Conservation (phyloP, 192 early-diverging fungal genomes). For the Coemansia sp. region DNA sequence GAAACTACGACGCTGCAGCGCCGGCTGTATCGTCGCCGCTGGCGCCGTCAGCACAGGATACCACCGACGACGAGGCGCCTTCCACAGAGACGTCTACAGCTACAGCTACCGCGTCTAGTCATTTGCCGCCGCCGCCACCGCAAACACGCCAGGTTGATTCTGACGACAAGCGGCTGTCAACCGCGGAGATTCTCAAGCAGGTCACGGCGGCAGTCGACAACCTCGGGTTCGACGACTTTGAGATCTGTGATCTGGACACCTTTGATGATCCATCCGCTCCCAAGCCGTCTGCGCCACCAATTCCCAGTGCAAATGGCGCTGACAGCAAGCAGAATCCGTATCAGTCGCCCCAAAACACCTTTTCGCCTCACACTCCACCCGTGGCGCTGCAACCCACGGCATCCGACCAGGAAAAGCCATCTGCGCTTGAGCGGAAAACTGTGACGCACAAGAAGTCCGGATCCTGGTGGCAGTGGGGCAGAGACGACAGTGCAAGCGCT, state of each 20-base stretch:
- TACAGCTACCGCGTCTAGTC: not conserved
- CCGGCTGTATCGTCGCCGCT: constrained; percentile 40
- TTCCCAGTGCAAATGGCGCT: not conserved
- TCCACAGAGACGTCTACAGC: not conserved
- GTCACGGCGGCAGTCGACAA: constrained; percentile 48
- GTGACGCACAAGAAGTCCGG: constrained; percentile 50
- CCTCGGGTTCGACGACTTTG: constrained; percentile 48
- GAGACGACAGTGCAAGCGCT: constrained; percentile 11
- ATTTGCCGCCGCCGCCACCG: not conserved
- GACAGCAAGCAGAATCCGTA: constrained; percentile 6
- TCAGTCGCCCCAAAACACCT: not conserved
- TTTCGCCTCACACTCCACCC: constrained; percentile 1
- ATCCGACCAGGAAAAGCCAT: constrained; percentile 2
- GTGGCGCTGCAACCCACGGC: not conserved
- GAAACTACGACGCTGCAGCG: constrained; percentile 5
- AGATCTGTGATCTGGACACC: constrained; percentile 26
- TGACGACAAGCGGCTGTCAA: constrained; percentile 38
- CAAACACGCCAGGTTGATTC: not conserved
- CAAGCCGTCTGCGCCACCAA: not conserved
- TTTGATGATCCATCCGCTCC: constrained; percentile 10
- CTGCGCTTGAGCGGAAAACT: constrained; percentile 17
- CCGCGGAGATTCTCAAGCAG: constrained; percentile 51
- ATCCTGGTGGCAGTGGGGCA: constrained; percentile 52
- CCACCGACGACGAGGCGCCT: not conserved
- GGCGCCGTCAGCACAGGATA: constrained; percentile 10